phyloP scores from a whole-genome alignment of 2,329 filamentous ascomycete species.

The Paecilomyces variotii region DNA sequence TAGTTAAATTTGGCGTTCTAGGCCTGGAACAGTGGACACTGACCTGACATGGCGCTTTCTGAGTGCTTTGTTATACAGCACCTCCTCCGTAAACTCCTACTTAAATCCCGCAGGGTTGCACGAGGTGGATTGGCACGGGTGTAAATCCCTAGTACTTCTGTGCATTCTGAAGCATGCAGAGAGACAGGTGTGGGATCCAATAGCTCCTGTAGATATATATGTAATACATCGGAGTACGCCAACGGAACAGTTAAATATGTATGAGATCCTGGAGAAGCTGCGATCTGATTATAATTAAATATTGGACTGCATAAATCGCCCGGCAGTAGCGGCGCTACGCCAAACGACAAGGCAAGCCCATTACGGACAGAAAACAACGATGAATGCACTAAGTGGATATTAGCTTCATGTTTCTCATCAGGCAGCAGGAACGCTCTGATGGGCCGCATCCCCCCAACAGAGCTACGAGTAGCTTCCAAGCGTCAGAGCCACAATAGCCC shows the following conservation, averaged over 20 bases:
- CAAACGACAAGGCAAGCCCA: not conserved
- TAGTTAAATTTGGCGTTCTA: not conserved
- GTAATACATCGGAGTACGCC: not conserved
- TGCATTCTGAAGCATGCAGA: not conserved
- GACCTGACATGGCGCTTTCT: not conserved
- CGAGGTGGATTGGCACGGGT: not conserved
- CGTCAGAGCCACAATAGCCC: not conserved
- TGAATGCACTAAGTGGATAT: not conserved
- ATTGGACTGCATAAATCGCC: not conserved
- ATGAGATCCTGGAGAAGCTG: not conserved
- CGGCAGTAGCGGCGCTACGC: not conserved
- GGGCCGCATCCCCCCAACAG: not conserved
- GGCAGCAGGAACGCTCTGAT: not conserved
- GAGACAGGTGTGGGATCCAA: not conserved
- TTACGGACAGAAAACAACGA: not conserved
- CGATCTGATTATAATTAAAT: not conserved
- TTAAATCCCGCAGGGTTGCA: not conserved
- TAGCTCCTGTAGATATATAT: not conserved
- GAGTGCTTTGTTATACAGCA: not conserved
- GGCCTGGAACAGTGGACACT: not conserved
- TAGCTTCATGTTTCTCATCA: not conserved
- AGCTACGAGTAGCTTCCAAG: not conserved
- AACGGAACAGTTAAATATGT: not conserved
- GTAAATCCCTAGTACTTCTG: not conserved
- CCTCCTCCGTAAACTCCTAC: not conserved